A percentile compares a stretch with the other conserved stretches of the same genome.
Conservation (phyloP, 2,329 filamentous ascomycete species). For the Tolypocladium sp. region DNA sequence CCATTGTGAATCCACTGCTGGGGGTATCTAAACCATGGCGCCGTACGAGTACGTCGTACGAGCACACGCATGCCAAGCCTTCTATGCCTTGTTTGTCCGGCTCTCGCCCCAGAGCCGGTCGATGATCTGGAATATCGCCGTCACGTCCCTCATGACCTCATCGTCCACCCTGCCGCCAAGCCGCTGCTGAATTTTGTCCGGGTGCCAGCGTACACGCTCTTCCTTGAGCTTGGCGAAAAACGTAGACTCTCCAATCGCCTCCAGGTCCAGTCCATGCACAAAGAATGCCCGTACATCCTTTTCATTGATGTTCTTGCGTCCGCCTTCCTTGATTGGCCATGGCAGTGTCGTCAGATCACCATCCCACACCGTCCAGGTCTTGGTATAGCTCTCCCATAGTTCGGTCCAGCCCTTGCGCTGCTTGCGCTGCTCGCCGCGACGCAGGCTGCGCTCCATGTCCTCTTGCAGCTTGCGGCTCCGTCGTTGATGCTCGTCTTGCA, state of each 20-base stretch:
- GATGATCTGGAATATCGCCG: slow-evolving; percentile 83
- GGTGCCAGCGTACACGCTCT: slow-evolving; percentile 91
- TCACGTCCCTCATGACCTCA: slow-evolving; percentile 68
- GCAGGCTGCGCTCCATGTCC: slow-evolving; percentile 62
- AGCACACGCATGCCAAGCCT: background rate
- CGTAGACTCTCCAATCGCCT: slow-evolving; percentile 33
- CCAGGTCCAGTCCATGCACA: slow-evolving; percentile 33
- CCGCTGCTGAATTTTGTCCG: slow-evolving; percentile 91
- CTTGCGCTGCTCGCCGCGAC: slow-evolving; percentile 55
- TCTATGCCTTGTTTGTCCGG: slow-evolving; percentile 18
- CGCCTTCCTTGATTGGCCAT: slow-evolving; percentile 65
- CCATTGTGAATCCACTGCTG: background rate
- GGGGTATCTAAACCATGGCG: background rate
- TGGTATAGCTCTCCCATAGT: slow-evolving; percentile 56
- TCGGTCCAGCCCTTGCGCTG: slow-evolving; percentile 43
- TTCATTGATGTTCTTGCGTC: slow-evolving; percentile 43
- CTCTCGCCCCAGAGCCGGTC: slow-evolving; percentile 70
- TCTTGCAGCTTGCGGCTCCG: slow-evolving; percentile 40
- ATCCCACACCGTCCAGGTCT: slow-evolving; percentile 52
- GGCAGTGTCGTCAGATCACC: slow-evolving; percentile 34
- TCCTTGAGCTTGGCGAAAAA: slow-evolving; percentile 55
- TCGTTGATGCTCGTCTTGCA: background rate
- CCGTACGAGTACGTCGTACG: background rate
- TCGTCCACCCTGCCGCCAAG: slow-evolving; percentile 66
- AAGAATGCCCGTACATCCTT: slow-evolving; percentile 63